Evolutionary conservation across 768 basidiomycete species (phyloP), one percentile per base, ranked within the genome.

Genomic region (Cystofilobasidium macerans): DNA sequence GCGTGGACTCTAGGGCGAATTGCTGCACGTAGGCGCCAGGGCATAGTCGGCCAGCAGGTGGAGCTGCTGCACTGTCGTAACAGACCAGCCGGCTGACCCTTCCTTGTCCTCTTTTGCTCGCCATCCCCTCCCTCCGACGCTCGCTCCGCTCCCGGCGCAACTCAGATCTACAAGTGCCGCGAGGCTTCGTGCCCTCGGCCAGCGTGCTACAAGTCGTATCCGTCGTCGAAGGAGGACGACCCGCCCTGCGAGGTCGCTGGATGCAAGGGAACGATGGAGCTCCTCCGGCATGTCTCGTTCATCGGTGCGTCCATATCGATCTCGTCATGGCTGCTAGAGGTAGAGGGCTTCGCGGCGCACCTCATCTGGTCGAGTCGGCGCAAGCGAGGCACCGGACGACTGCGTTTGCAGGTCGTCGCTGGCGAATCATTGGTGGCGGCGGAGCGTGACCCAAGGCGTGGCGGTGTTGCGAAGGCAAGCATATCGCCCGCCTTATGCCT

Each of bases 141-240:
- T 24, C 42, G 42, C 7, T n/a, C n/a, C n/a, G n/a, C n/a, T n/a
- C n/a, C n/a, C n/a, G n/a, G n/a, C n/a, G n/a, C n/a, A n/a, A n/a
- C n/a, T 16, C 68, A 98, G 93, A 97, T 98, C 72, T 99, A 93
- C 82, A 90, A 97, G 80, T 99, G 95, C 76, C 86, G 90, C 80
- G 95, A 93, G 72, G 82, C 85, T 61, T 84, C 86, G 3, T 98
- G 95, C 76, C 91, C 91, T 28, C 81, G 95, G 58, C 95, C 94
- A 56, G 89, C 89, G 35, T 90, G 88, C 77, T 99, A 93, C 79
- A 82, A 88, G 72, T 94, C 90, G 14, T 97, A 94, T 76, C 86
- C 85, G 56, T 92, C 89, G 1, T 85, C 89, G 77, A 97, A 97
- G 76, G 95, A 97, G 77, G 88, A 91, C 69, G 83, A 84, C 71